Conservation (phyloP, 2,329 filamentous ascomycete species). For the Orbilia oligospora region DNA sequence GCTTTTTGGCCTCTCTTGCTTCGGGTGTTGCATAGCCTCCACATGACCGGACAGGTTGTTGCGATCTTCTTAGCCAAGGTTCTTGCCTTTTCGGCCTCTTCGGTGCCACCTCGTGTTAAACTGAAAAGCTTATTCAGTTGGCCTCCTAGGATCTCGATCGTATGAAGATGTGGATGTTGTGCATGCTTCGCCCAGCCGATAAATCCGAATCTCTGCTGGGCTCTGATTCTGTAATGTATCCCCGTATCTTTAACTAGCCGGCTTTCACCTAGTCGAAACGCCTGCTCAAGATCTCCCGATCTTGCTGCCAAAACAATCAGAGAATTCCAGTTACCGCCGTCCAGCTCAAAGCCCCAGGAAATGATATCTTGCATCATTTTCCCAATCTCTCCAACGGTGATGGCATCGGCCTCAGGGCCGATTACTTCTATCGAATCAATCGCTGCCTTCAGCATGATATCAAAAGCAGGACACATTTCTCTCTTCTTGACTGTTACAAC, state of each 20-base stretch:
- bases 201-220: conserved; percentile 42
- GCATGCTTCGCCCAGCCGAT: conserved; percentile 52
- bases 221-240: conserved; percentile 18
- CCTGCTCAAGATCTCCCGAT: conserved; percentile 48
- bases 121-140: conserved; percentile 35
- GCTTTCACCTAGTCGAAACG: conserved; percentile 37
- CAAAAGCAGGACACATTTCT: conserved; percentile 51
- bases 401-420: conserved; percentile 2
- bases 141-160: conserved; percentile 28
- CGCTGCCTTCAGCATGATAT: conserved; percentile 51
- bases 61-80: conserved; percentile 9
- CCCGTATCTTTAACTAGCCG: conserved; percentile 38
- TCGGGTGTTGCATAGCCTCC: conserved; percentile 27
- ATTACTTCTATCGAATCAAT: conserved; percentile 32
- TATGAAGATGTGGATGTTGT: conserved; percentile 43
- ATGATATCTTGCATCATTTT: conserved; percentile 44
- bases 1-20: conserved; percentile 9
- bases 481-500: conserved; percentile 55
- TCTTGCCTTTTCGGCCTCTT: conserved; percentile 29
- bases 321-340: conserved; percentile 56
- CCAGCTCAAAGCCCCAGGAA: conserved; percentile 49
- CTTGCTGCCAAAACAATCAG: conserved; percentile 38
- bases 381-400: conserved; percentile 37
- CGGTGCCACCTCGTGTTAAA: conserved; percentile 10
- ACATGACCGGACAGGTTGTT: conserved; percentile 25